Percentiles rank a stretch among this genome's conserved stretches.
These are phyloP conservation scores for Torulaspora pretoriensis DNA, from an alignment of 1,139 yeast species.

Conservation along the genomic window DNA sequence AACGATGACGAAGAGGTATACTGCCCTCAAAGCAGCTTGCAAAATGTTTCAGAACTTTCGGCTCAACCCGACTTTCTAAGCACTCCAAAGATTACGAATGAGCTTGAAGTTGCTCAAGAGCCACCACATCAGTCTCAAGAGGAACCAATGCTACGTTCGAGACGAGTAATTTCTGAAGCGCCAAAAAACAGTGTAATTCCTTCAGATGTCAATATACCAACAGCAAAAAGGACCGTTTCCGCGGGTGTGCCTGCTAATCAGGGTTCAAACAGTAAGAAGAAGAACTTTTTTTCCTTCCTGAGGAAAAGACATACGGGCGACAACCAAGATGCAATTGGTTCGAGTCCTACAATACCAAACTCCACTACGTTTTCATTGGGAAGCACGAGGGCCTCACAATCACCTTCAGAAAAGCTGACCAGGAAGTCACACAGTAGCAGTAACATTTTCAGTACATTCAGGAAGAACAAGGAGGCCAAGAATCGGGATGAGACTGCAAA, in stretches of 20 bases:
- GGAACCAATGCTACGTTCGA: neutral
- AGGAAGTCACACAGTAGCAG: slow-evolving; percentile 31
- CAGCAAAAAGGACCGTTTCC: slow-evolving; percentile 12
- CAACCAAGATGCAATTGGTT: slow-evolving; percentile 17
- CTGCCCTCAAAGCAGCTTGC: slow-evolving; percentile 11
- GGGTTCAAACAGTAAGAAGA: slow-evolving; percentile 23
- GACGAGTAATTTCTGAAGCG: neutral
- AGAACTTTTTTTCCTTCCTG: slow-evolving; percentile 38
- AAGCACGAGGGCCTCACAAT: slow-evolving; percentile 9
- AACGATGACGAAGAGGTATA: slow-evolving; percentile 27
- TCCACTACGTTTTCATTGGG: slow-evolving; percentile 20
- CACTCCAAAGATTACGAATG: slow-evolving; percentile 18
- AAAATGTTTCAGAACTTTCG: slow-evolving; percentile 1
- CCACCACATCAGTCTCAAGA: neutral
- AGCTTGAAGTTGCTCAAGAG: neutral
- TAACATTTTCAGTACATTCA: slow-evolving; percentile 26
- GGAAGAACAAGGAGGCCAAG: slow-evolving; percentile 18
- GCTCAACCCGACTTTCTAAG: slow-evolving; percentile 35
- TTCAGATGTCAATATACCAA: neutral
- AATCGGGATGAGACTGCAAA: neutral
- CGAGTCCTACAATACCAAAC: slow-evolving; percentile 12
- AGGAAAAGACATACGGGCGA: slow-evolving; percentile 29
- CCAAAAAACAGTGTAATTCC: neutral
- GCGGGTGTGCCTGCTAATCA: slow-evolving; percentile 13
- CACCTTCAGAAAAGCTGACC: slow-evolving; percentile 19